Evolutionary conservation across 352 stramenopile species (phyloP), one percentile per base, ranked within the genome.

Genomic region (Phytopythium mirpurense): DNA sequence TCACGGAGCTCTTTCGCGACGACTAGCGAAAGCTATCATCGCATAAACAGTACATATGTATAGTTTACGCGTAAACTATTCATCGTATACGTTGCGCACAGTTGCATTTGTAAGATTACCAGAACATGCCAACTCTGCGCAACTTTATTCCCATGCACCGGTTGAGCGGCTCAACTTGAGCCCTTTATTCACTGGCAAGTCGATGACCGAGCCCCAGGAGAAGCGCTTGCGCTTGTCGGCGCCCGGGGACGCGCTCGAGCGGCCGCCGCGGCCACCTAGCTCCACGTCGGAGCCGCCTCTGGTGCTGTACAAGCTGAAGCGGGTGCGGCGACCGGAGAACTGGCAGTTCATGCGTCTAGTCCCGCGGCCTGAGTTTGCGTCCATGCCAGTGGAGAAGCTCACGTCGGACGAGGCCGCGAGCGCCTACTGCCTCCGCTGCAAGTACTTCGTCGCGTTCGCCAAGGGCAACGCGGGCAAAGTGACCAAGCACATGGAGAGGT

Each of bases 1-100:
- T 93, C 51, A 78, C 88, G 41, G 75, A 89, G 60, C 76, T 93
- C 37, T 90, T 93, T 51, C 69, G 78, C 14, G 82, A 90, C 45
- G 79, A 73, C 23, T 88, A 72, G 32, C 32, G 32, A 36, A n/a
- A n/a, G n/a, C n/a, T n/a, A n/a, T n/a, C n/a, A n/a, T n/a, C n/a
- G n/a, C n/a, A n/a, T n/a, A n/a, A n/a, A n/a, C n/a, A n/a, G n/a
- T n/a, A n/a, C n/a, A n/a, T n/a, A n/a, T n/a, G n/a, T n/a, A n/a
- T n/a, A n/a, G n/a, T n/a, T n/a, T n/a, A n/a, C n/a, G n/a, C n/a
- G n/a, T n/a, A n/a, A n/a, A n/a, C n/a, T n/a, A n/a, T n/a, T n/a
- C n/a, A n/a, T n/a, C n/a, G n/a, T n/a, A n/a, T n/a, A n/a, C n/a
- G n/a, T n/a, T n/a, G n/a, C n/a, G n/a, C n/a, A n/a, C n/a, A n/a